Percentiles rank a stretch among this genome's conserved stretches.
Conservation (phyloP, 208 protist species). For the Sergeia podlipaevii region DNA sequence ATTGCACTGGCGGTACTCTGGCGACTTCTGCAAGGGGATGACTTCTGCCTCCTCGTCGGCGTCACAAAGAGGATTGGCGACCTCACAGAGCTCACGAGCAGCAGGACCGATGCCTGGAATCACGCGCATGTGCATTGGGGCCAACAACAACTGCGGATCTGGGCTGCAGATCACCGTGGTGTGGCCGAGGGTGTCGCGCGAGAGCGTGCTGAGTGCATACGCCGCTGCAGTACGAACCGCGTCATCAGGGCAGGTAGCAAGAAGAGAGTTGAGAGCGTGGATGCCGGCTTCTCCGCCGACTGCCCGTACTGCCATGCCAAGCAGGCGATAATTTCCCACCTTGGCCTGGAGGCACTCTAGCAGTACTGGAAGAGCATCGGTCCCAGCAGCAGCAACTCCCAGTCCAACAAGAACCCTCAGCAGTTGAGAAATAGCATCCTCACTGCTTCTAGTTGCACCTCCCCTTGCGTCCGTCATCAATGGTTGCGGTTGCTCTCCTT, state of each 20-base stretch:
- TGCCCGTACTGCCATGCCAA: slow-evolving; percentile 54
- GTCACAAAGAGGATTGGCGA: too few species aligned
- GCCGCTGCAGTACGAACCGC: slow-evolving; percentile 16
- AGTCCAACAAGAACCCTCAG: slow-evolving; percentile 63
- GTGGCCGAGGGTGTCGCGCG: slow-evolving; percentile 43
- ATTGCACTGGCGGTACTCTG: slow-evolving; percentile 46
- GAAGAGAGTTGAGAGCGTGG: slow-evolving; percentile 8
- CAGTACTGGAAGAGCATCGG: slow-evolving; percentile 21
- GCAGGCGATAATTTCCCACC: slow-evolving; percentile 25
- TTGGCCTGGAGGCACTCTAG: slow-evolving; percentile 27
- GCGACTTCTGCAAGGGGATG: slow-evolving; percentile 18
- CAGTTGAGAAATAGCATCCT: too few species aligned
- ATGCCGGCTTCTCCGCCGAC: slow-evolving; percentile 33
- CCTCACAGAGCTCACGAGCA: too few species aligned
- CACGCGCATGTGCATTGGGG: too few species aligned
- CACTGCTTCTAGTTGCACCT: too few species aligned
- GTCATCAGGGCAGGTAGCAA: slow-evolving; percentile 1
- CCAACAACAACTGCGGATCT: too few species aligned
- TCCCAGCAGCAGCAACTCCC: slow-evolving; percentile 33
- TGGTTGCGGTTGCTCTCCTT: too few species aligned
- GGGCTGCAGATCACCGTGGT: slow-evolving; percentile 48
- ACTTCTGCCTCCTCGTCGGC: not conserved
- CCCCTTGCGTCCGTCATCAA: too few species aligned
- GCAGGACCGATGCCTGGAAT: too few species aligned
- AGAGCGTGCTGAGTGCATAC: slow-evolving; percentile 41